Base-by-base conservation (phyloP, 129 eudicot genomes). In the Helianthus tuberosus region DNA sequence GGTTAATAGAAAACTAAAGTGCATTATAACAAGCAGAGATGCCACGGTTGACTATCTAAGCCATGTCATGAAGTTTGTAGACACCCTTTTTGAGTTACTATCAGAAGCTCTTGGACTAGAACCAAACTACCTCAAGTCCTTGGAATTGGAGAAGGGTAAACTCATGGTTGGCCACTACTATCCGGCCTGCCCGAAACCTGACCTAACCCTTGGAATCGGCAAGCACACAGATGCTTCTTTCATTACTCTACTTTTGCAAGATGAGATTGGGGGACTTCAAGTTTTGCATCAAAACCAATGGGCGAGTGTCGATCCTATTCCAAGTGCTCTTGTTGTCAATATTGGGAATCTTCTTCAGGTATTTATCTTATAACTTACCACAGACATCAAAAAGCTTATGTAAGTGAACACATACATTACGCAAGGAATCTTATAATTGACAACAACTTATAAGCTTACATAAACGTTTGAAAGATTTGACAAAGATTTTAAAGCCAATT, bases 131-230 rank as follows among this genome's bases (percentile, higher is more conserved):
- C 79, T 88, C 9, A 74, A 70, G 49, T 71, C 32, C 10, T 73
- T 82, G 75, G 83, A 80, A 47, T 83, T 84, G 38, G 72, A 68
- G 4, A 61, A 71, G 60, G 80, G 77, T n/a, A 69, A 32, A 38
- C 49, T n/a, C 36, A 1, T 88, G 9, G 67, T 54, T 14, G 35
- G 82, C 27, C 84, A 88, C 74, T 88, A 77, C 46, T 88, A 83
- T 51, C 94, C 94, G 5, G 73, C 83, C n/a, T 88, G 94, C 61
- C 90, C 94, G 1, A 71, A 83, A 44, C 90, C 94, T 23, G 86
- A 85, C 14, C 84, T 29, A 36, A 81, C 86, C 47, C 44, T 88
- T 27, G 94, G 94, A 13, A 8, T 66, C 11, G 12, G 29, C 66
- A 85, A 78, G 77, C 93, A 88, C 53, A 62, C 88, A 4, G 90